These are phyloP conservation scores for Conoideocrella luteorostrata DNA, from an alignment of 2,329 filamentous ascomycete genomes.

Conservation along the genomic window DNA sequence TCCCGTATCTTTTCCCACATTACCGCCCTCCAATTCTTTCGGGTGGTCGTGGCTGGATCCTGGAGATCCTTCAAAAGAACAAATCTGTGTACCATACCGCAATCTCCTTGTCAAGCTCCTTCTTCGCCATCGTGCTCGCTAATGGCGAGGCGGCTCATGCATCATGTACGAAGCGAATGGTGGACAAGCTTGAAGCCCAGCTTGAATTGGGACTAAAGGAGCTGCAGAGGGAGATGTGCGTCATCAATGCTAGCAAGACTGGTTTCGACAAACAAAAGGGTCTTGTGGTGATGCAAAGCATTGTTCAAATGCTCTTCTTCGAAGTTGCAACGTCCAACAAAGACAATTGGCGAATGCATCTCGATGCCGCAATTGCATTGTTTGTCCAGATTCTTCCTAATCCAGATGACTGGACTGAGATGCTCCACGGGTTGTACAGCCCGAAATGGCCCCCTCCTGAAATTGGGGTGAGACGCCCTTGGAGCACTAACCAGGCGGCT, in stretches of 20 bases:
- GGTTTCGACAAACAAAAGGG: constrained; percentile 24
- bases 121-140: constrained; percentile 42
- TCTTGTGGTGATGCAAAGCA: constrained; percentile 40
- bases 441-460: constrained; percentile 28
- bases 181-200: constrained; percentile 35
- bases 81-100: constrained; percentile 51
- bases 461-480: constrained; percentile 27
- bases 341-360: constrained; percentile 44
- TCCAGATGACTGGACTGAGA: constrained; percentile 30
- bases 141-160: constrained; percentile 25
- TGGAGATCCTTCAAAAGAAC: constrained; percentile 50
- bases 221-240: constrained; percentile 35
- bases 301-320: constrained; percentile 48
- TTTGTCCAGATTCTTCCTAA: constrained; percentile 39
- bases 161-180: constrained; percentile 29
- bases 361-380: constrained; percentile 42
- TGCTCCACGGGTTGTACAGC: constrained; percentile 24
- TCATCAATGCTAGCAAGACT: constrained; percentile 25
- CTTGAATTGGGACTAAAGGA: constrained; percentile 38
- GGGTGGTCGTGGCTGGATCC: constrained; percentile 55
- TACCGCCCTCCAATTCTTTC: constrained; percentile 50
- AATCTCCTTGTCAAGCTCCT: constrained; percentile 51
- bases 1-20: constrained; percentile 58
- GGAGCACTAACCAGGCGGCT: constrained; percentile 39
- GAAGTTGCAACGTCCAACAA: constrained; percentile 40